Percentiles rank a stretch among this genome's conserved stretches.
Evolutionary conservation across 495 filamentous ascomycete genomes (phyloP).

Genomic region (Neurospora terricola): DNA sequence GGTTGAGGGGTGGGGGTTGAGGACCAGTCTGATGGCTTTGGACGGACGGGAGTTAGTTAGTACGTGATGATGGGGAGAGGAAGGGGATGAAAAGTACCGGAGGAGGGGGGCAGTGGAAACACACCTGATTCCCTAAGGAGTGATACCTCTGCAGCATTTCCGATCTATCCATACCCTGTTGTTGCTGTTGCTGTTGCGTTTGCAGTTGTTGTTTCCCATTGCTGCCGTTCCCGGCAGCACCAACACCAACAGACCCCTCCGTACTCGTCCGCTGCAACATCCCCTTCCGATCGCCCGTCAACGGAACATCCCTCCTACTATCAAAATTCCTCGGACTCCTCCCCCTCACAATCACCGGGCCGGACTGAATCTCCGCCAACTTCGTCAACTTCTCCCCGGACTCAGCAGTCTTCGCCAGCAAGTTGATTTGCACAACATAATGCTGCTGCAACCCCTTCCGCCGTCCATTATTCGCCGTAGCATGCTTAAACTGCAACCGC

Average conservation of each 20-base stretch:
- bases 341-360: constrained; percentile 59
- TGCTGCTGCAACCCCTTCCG: constrained; percentile 63
- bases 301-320: constrained; percentile 53
- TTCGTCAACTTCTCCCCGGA: constrained; percentile 44
- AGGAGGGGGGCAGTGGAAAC: not conserved
- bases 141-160: constrained; percentile 28
- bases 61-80: not conserved
- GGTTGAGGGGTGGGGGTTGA: constrained; percentile 8
- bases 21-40: not conserved
- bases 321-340: constrained; percentile 62
- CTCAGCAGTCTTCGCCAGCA: constrained; percentile 46
- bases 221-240: not conserved
- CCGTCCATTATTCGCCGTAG: constrained; percentile 76
- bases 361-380: constrained; percentile 52
- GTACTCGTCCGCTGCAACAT: constrained; percentile 14
- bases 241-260: not conserved
- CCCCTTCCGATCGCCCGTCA: constrained; percentile 39
- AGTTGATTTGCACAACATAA: constrained; percentile 55
- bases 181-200: not conserved
- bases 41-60: not conserved
- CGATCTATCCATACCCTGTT: constrained; percentile 11
- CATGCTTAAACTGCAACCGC: constrained; percentile 82
- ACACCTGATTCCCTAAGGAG: constrained; percentile 23
- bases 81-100: not conserved
- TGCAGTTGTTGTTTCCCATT: not conserved